Conservation (phyloP, 2,329 filamentous ascomycete genomes). For the Blastomyces silverae region DNA sequence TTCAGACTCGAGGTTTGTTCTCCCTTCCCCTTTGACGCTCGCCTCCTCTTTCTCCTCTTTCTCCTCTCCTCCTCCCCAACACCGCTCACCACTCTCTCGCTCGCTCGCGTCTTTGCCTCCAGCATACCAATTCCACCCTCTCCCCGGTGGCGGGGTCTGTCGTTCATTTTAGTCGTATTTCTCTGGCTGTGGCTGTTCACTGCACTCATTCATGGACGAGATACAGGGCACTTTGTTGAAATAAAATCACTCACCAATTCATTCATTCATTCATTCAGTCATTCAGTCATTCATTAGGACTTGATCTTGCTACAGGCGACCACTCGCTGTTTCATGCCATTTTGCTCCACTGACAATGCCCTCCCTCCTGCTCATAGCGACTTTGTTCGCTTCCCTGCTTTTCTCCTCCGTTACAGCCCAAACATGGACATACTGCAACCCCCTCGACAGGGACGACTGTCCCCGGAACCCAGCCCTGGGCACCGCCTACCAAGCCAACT, state of each 20-base stretch:
- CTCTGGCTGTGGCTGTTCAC: not conserved
- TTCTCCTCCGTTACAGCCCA: slow-evolving; percentile 51
- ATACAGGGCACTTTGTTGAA: not conserved
- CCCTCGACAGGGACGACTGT: slow-evolving; percentile 64
- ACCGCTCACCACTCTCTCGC: no score
- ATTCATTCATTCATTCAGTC: not conserved
- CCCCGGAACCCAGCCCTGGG: slow-evolving; percentile 64
- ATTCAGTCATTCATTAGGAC: not conserved
- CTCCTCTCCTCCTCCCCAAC: slow-evolving; percentile 13
- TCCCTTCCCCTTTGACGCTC: no score
- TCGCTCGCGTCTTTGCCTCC: not conserved
- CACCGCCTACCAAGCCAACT: slow-evolving; percentile 29
- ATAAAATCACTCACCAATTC: not conserved
- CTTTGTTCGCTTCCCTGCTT: slow-evolving; percentile 28
- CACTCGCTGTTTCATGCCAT: slow-evolving; percentile 8
- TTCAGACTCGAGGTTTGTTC: no score
- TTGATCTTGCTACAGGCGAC: not conserved
- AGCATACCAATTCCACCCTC: not conserved
- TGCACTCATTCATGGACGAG: not conserved
- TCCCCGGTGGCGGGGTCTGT: slow-evolving; percentile 16
- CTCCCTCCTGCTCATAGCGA: slow-evolving; percentile 24
- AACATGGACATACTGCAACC: slow-evolving; percentile 71
- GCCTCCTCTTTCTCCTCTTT: slow-evolving; percentile 5
- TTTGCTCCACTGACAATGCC: slow-evolving; percentile 13
- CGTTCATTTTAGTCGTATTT: not conserved